These are phyloP conservation scores for Ligustrum vulgare DNA, from an alignment of 257 asterid genomes.

Conservation along the genomic window DNA sequence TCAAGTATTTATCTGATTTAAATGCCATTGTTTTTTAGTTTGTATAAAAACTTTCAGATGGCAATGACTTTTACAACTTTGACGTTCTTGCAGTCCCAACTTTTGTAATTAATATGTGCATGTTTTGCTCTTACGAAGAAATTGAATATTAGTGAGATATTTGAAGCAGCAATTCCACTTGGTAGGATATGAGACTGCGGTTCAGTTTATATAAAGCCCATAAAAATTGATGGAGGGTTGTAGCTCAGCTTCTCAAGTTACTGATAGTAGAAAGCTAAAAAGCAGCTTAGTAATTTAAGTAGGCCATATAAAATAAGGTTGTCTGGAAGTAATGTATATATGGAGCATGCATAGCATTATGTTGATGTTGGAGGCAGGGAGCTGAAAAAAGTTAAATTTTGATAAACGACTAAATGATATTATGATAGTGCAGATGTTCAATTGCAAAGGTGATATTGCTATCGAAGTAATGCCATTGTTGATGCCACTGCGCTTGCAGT, in stretches of 20 bases:
- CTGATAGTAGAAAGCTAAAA: not conserved
- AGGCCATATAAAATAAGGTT: constrained; percentile 3
- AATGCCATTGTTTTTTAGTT: not conserved
- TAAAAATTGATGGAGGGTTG: constrained; percentile 5
- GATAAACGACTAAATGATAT: too few relatives aligned
- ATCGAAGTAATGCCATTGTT: not conserved
- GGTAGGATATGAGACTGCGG: not conserved
- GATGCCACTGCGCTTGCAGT: not conserved
- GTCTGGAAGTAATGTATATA: not conserved
- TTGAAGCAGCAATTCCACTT: not conserved
- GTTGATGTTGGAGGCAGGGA: not conserved
- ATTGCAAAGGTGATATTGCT: not conserved
- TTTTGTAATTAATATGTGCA: not conserved
- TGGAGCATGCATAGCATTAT: not conserved
- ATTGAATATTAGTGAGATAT: too few relatives aligned
- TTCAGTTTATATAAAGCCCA: not conserved
- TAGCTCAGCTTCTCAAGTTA: constrained; percentile 11
- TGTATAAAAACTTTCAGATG: too few relatives aligned
- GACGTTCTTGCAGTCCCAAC: too few relatives aligned
- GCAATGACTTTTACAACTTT: too few relatives aligned
- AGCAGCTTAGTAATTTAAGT: constrained; percentile 4
- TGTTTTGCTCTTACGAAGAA: too few relatives aligned
- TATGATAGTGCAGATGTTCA: not conserved
- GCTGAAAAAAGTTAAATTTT: not conserved
- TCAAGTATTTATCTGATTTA: not conserved